Evolutionary conservation across 2,329 filamentous ascomycete species (phyloP), one percentile per base, ranked within the genome.

Genomic region (Neonectria punicea): DNA sequence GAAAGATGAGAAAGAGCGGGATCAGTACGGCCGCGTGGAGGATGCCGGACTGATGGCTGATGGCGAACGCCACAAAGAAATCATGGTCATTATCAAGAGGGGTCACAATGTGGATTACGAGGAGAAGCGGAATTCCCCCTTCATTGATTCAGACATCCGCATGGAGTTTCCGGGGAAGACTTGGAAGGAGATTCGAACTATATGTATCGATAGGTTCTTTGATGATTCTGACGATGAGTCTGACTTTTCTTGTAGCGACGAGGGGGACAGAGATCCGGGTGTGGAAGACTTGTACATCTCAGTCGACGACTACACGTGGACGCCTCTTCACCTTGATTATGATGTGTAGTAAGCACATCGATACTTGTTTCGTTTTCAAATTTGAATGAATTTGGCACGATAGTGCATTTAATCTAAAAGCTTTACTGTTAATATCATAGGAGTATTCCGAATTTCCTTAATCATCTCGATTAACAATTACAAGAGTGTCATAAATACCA

Each of bases 51-150:
- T 66, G 3, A 41, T 58, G 58, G 49, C 34, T 0, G 18, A 50
- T 11, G 49, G 43, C 0, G 54, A 66, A 28, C 54, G 14, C 11
- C n/a, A n/a, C 25, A 66, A 66, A 25, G 58, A 55, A 28, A 32
- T 55, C 4, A 18, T 66, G 49, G 11, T 62, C 28, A 13, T 62
- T 20, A 49, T 41, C 32, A 66, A 66, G 43, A 61, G 63, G 22
- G 58, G 63, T 1, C 1, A 3, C 16, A 25, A 50, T 8, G 54
- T 55, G 16, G 63, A 61, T 53, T 65, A 65, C 49, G 50, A 55
- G 13, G 30, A 53, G 41, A 65, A 25, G 20, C 9, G 53, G 16
- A 53, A 54, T 30, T 41, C 62, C 30, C 20, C 53, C 10, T 53
- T 53, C 25, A 14, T 46, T 16, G 20, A 28, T 7, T 11, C 7